Base-by-base conservation (phyloP, 768 basidiomycete genomes). In the Ramaria sp. region DNA sequence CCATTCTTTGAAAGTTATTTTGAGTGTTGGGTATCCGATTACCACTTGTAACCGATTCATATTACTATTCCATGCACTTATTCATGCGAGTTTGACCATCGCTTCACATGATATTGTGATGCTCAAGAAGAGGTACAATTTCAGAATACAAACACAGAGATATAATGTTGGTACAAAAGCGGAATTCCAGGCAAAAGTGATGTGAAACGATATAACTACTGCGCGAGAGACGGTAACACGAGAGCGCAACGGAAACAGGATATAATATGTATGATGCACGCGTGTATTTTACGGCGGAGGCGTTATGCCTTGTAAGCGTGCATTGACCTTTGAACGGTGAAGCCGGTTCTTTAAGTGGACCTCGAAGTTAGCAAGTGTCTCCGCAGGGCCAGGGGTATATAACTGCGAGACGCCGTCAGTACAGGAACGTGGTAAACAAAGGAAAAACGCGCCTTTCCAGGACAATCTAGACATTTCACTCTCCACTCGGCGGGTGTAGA, bases 381-480 rank as follows among this genome's bases (percentile, higher is more conserved):
- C 85, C 7, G 78, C 85, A 10, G 89, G 89, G 44, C 94, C 94
- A 43, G 92, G 83, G 61, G 86, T 89, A 73, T 96, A 98, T 55
- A 96, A 67, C 83, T 93, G 62, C 41, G 55, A 50, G 28, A 47
- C 3, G 25, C 42, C 24, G 45, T 47, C 25, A 47, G n/a, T 34
- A 9, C 9, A n/a, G 13, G 3, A 47, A 4, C 5, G 45, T 47
- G 4, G 27, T n/a, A 28, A 15, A 5, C 15, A 3, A 16, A 47
- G 24, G 8, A 16, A 3, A 24, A 16, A 64, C 74, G 25, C 57
- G 90, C 91, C 78, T 93, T 95, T 63, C 91, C 91, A 60, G 92
- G 92, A 68, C 92, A 94, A 66, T 96, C 92, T 59, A 82, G 64
- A 66, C 92, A 96, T 67, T 86, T 92, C 64, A 95, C 77, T 16